Conservation (phyloP, 768 basidiomycete species). For the Dendrothele bispora region DNA sequence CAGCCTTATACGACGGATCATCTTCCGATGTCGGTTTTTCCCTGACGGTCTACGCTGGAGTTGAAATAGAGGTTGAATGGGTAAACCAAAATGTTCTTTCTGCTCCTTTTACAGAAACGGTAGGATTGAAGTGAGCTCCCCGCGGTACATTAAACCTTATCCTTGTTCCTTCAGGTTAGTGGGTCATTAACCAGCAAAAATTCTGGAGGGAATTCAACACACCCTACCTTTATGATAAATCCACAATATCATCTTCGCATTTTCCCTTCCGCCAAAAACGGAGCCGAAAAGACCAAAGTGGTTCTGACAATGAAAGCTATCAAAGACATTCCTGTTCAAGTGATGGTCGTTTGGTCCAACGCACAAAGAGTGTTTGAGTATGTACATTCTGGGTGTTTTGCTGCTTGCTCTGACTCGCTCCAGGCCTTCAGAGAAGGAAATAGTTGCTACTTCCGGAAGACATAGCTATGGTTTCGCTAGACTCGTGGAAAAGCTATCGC, state of each 20-base stretch:
- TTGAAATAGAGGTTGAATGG: conserved; percentile 41
- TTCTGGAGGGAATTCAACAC: conserved; percentile 81
- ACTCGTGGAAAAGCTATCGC: conserved; percentile 45
- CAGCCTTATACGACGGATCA: conserved; percentile 70
- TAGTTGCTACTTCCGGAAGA: conserved; percentile 72
- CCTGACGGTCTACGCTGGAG: conserved; percentile 55
- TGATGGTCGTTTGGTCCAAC: conserved; percentile 71
- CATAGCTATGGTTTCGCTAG: conserved; percentile 80
- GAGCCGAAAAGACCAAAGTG: conserved; percentile 39
- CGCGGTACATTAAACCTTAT: not conserved
- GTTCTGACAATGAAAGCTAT: conserved; percentile 51
- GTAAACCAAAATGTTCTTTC: conserved; percentile 36
- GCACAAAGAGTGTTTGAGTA: conserved; percentile 78
- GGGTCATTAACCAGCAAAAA: conserved; percentile 67
- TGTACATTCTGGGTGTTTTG: conserved; percentile 28
- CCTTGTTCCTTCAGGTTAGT: conserved; percentile 46
- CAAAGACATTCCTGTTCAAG: conserved; percentile 71
- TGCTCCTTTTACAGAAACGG: conserved; percentile 43
- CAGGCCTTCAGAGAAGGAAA: conserved; percentile 64
- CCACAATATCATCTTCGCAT: conserved; percentile 82
- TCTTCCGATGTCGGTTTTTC: conserved; percentile 65
- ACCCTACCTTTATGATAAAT: conserved; percentile 84
- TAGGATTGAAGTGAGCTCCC: conserved; percentile 12
- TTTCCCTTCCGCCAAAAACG: conserved; percentile 29
- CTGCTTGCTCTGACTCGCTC: not conserved